Evolutionary conservation across 1,284 basidiomycete genomes (phyloP).

Genomic region (Cystobasidium slooffiae): DNA sequence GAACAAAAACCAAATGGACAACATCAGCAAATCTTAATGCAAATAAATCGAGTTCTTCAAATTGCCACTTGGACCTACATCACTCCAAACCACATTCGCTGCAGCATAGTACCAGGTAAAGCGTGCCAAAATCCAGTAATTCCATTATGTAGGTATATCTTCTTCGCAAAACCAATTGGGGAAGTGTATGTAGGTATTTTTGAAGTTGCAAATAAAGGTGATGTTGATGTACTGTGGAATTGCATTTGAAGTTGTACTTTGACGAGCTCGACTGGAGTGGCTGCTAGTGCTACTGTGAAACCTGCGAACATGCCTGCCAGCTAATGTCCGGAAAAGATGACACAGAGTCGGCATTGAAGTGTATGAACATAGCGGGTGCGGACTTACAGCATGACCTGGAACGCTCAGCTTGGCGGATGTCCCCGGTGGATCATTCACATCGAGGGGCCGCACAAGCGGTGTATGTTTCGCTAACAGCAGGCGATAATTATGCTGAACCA

Average conservation of each 20-base stretch:
- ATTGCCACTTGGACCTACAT: constrained; percentile 47
- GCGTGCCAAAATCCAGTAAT: constrained; percentile 56
- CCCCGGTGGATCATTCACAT: constrained; percentile 55
- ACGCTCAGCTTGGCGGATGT: constrained; percentile 59
- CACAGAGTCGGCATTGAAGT: too few species aligned
- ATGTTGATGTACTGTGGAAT: constrained; percentile 61
- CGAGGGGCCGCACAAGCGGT: constrained; percentile 62
- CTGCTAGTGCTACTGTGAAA: constrained; percentile 71
- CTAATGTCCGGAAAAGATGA: too few species aligned
- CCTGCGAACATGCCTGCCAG: constrained; percentile 75
- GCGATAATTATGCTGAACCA: constrained; percentile 67
- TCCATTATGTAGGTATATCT: constrained; percentile 54
- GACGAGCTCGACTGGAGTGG: constrained; percentile 72
- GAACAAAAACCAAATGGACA: too few species aligned
- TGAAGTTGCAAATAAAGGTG: constrained; percentile 11
- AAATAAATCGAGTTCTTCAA: neutral
- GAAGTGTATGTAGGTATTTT: constrained; percentile 51
- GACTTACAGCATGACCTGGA: constrained; percentile 48
- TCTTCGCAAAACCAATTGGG: constrained; percentile 56
- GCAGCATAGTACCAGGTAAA: constrained; percentile 56
- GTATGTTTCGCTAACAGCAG: constrained; percentile 65
- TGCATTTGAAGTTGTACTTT: constrained; percentile 78
- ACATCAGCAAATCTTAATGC: neutral
- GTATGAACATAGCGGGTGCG: too few species aligned
- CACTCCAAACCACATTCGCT: constrained; percentile 56